phyloP scores from a whole-genome alignment of 805 yeast species.

The Phaffomyces antillensis region DNA sequence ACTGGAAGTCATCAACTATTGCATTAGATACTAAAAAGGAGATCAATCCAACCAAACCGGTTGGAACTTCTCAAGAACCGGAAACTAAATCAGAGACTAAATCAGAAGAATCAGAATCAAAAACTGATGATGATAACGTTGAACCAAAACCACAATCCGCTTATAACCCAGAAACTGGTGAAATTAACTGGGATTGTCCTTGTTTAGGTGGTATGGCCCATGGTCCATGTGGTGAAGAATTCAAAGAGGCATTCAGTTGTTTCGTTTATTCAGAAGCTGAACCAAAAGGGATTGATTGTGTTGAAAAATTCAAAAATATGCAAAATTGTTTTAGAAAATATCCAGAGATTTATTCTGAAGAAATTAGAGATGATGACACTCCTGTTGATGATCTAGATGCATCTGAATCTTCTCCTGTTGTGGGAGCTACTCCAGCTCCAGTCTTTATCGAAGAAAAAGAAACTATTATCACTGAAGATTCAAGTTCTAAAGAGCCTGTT shows the following conservation, averaged over 20 bases:
- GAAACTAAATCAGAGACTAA: too few relatives aligned
- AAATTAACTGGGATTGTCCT: slow-evolving; percentile 99
- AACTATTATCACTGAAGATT: neutral
- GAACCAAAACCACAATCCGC: slow-evolving; percentile 48
- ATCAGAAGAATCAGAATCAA: neutral
- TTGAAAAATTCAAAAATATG: slow-evolving; percentile 85
- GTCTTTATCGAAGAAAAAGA: neutral
- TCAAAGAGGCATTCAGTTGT: slow-evolving; percentile 90
- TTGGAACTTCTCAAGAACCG: neutral
- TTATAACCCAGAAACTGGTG: slow-evolving; percentile 94
- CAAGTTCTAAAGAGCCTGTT: too few relatives aligned
- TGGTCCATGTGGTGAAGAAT: slow-evolving; percentile 97
- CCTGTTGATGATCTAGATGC: slow-evolving; percentile 21
- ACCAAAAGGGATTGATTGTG: slow-evolving; percentile 95
- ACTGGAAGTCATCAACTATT: too few relatives aligned
- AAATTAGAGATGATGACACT: slow-evolving; percentile 72
- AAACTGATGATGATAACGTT: neutral
- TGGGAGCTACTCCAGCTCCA: slow-evolving; percentile 1
- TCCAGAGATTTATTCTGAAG: slow-evolving; percentile 93
- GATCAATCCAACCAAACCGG: neutral
- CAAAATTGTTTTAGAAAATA: slow-evolving; percentile 87
- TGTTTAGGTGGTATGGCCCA: slow-evolving; percentile 98
- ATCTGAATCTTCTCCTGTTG: slow-evolving; percentile 6
- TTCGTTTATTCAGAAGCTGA: slow-evolving; percentile 90
- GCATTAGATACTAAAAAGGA: neutral